These are phyloP conservation scores for Middelhovenomyces tepae DNA, from an alignment of 805 yeast species.

Conservation along the genomic window DNA sequence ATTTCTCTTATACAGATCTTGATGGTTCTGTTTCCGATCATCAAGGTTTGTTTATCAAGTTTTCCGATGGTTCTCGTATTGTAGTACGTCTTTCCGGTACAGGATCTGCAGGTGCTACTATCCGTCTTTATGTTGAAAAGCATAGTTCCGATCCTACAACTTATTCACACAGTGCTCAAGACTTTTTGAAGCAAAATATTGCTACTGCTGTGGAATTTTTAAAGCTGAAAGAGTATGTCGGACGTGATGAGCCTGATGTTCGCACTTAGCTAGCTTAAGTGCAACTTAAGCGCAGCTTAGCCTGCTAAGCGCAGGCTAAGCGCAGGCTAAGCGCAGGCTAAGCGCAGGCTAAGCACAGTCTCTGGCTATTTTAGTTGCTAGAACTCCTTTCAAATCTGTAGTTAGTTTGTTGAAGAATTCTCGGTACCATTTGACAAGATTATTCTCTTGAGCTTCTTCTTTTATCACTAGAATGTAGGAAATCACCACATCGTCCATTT, in stretches of 20 bases:
- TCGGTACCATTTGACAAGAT: no score
- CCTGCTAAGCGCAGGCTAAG: no score
- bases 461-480: conserved; percentile 5
- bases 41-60: conserved; percentile 83
- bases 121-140: conserved; percentile 83
- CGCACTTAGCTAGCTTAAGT: no score
- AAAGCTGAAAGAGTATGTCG: conserved; percentile 62
- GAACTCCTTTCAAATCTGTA: no score
- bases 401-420: no score
- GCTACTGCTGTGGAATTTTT: conserved; percentile 56
- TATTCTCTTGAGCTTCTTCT: no score
- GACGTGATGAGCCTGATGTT: conserved; percentile 83
- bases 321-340: no score
- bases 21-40: conserved; percentile 84
- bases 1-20: conserved; percentile 86
- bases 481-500: no score
- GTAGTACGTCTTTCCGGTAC: conserved; percentile 93
- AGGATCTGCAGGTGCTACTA: conserved; percentile 96
- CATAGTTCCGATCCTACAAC: conserved; percentile 53
- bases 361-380: no score
- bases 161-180: conserved; percentile 48
- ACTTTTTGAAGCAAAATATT: conserved; percentile 58
- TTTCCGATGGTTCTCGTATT: conserved; percentile 73
- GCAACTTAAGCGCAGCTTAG: no score
- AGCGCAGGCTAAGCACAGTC: no score